Evolutionary conservation across 306 rosid species (phyloP).

Genomic region (Casuarina cunninghamiana): DNA sequence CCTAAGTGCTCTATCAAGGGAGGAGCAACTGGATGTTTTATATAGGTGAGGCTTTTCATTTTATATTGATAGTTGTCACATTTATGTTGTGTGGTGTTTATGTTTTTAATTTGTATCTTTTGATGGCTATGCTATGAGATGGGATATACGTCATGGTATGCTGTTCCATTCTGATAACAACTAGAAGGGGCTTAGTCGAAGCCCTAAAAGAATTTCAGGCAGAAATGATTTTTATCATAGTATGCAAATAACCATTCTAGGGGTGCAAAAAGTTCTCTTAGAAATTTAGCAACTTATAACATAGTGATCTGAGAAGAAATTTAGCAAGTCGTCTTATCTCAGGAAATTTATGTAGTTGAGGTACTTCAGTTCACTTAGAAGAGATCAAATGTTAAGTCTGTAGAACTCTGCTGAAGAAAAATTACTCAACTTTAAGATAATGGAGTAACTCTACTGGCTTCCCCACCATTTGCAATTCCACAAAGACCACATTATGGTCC

Average conservation of each 20-base stretch:
- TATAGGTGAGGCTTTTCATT: conserved; percentile 42
- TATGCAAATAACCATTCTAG: too few relatives aligned
- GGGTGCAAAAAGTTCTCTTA: neutral
- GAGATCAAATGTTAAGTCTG: neutral
- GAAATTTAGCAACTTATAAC: neutral
- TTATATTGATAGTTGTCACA: neutral
- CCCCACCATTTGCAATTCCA: too few relatives aligned
- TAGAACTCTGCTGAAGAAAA: neutral
- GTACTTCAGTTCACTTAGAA: neutral
- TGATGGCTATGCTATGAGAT: neutral
- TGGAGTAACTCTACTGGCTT: too few relatives aligned
- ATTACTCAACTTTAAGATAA: neutral
- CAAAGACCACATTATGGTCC: too few relatives aligned
- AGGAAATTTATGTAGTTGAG: neutral
- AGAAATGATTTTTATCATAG: too few relatives aligned
- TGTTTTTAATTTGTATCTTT: neutral
- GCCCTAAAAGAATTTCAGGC: too few relatives aligned
- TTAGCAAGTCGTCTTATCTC: neutral
- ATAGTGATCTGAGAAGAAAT: neutral
- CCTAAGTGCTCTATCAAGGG: conserved; percentile 68
- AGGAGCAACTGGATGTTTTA: conserved; percentile 69
- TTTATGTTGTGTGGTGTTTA: neutral
- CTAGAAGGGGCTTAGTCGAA: too few relatives aligned
- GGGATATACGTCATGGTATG: neutral
- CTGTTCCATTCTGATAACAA: neutral